These are phyloP conservation scores for Leishmania gerbilli DNA, from an alignment of 208 protist species.

Conservation along the genomic window DNA sequence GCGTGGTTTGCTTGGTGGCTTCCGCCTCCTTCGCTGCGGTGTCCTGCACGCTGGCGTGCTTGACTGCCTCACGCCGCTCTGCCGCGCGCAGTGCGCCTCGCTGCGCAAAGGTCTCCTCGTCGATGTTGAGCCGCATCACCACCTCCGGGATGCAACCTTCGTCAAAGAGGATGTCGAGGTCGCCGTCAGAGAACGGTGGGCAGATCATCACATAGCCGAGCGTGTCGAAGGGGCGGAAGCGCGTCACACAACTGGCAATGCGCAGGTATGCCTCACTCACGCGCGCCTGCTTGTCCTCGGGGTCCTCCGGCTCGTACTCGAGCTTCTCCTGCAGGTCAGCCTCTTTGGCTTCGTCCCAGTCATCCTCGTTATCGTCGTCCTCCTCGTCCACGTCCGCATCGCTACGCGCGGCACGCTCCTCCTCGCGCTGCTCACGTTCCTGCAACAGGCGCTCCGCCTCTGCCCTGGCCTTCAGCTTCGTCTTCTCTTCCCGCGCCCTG, in stretches of 20 bases:
- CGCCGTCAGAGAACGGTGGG: conserved; percentile 70
- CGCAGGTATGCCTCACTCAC: conserved; percentile 84
- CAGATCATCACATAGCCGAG: conserved; percentile 89
- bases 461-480: conserved; percentile 36
- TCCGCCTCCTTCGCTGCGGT: neutral
- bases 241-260: conserved; percentile 79
- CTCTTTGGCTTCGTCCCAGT: conserved; percentile 73
- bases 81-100: conserved; percentile 25
- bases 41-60: neutral
- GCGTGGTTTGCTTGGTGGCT: conserved; percentile 8
- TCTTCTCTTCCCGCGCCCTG: conserved; percentile 59
- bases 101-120: conserved; percentile 46
- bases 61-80: conserved; percentile 19
- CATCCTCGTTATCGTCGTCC: conserved; percentile 52
- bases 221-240: conserved; percentile 87
- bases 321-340: conserved; percentile 62
- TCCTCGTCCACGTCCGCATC: conserved; percentile 39
- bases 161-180: conserved; percentile 75
- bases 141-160: conserved; percentile 76
- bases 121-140: conserved; percentile 64
- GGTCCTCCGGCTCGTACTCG: conserved; percentile 88
- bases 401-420: conserved; percentile 36
- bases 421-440: conserved; percentile 49
- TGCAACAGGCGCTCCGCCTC: conserved; percentile 63
- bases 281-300: conserved; percentile 76